Conservation (phyloP, 2,329 filamentous ascomycete species). For the Huntiella decipiens region DNA sequence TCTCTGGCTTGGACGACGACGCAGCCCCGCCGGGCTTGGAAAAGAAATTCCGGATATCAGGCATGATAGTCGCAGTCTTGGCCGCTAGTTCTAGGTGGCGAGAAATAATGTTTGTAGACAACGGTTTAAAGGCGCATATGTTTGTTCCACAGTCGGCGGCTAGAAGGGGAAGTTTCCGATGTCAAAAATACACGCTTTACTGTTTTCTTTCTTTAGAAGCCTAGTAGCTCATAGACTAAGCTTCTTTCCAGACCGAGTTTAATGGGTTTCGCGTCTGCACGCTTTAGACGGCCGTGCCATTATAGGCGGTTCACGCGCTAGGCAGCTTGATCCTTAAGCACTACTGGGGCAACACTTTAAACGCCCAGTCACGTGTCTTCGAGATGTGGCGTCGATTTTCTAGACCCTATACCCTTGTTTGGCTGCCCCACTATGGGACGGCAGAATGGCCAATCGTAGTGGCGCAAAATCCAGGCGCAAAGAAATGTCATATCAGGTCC, state of each 20-base stretch:
- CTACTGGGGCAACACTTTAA: background rate
- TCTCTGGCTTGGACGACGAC: slow-evolving; percentile 26
- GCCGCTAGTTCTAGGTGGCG: background rate
- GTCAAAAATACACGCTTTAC: too few relatives aligned
- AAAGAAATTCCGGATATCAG: slow-evolving; percentile 88
- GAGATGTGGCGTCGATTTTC: too few relatives aligned
- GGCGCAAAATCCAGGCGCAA: too few relatives aligned
- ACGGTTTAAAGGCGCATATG: too few relatives aligned
- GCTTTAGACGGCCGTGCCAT: slow-evolving; percentile 1
- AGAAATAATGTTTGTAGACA: background rate
- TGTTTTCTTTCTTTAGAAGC: too few relatives aligned
- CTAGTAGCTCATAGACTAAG: background rate
- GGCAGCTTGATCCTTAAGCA: background rate
- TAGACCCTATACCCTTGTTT: too few relatives aligned
- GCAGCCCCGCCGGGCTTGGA: slow-evolving; percentile 49
- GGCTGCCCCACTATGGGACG: too few relatives aligned
- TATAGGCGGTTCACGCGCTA: slow-evolving; percentile 1
- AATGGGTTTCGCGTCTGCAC: slow-evolving; percentile 10
- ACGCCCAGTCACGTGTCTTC: slow-evolving; percentile 9
- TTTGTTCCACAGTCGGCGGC: background rate
- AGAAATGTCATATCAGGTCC: too few relatives aligned
- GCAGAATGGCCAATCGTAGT: too few relatives aligned
- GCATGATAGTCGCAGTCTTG: slow-evolving; percentile 1
- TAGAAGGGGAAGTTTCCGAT: too few relatives aligned
- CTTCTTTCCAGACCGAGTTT: background rate